These are phyloP conservation scores for Kazachstania sp. DNA, from an alignment of 1,139 yeast genomes.

Conservation along the genomic window DNA sequence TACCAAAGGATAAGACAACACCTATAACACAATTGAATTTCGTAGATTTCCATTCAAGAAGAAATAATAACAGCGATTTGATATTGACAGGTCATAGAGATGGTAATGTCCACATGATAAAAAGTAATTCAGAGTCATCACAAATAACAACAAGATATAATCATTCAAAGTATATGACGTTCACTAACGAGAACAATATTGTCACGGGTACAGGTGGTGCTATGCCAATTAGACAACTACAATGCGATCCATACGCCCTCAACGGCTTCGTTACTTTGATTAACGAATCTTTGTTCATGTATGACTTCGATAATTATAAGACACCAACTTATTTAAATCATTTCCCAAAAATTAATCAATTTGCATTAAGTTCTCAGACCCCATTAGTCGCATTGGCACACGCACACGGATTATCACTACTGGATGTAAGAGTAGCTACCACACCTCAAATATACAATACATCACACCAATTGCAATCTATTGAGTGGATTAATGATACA, in stretches of 20 bases:
- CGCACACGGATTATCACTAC: slow-evolving; percentile 1
- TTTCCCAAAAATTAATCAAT: slow-evolving; percentile 19
- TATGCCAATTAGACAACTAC: slow-evolving; percentile 19
- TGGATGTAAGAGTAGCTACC: slow-evolving; percentile 1
- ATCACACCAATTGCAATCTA: not conserved
- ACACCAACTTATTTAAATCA: slow-evolving; percentile 22
- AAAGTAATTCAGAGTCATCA: slow-evolving; percentile 19
- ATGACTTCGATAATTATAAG: slow-evolving; percentile 17
- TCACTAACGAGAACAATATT: not conserved
- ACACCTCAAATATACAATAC: not conserved
- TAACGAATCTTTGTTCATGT: slow-evolving; percentile 26
- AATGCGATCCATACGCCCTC: slow-evolving; percentile 13
- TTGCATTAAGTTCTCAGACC: slow-evolving; percentile 6
- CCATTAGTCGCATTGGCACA: not conserved
- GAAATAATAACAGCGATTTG: slow-evolving; percentile 12
- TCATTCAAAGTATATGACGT: slow-evolving; percentile 18
- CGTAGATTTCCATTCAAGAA: slow-evolving; percentile 6
- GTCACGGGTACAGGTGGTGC: not conserved
- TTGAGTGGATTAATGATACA: not conserved
- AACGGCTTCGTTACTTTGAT: slow-evolving; percentile 21
- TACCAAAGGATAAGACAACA: slow-evolving; percentile 16
- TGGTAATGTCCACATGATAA: slow-evolving; percentile 24
- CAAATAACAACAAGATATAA: slow-evolving; percentile 23
- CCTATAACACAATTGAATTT: slow-evolving; percentile 15
- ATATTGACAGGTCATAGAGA: slow-evolving; percentile 25